Conservation (phyloP, 2,329 filamentous ascomycete genomes). For the Purpureocillium takamizusanense region DNA sequence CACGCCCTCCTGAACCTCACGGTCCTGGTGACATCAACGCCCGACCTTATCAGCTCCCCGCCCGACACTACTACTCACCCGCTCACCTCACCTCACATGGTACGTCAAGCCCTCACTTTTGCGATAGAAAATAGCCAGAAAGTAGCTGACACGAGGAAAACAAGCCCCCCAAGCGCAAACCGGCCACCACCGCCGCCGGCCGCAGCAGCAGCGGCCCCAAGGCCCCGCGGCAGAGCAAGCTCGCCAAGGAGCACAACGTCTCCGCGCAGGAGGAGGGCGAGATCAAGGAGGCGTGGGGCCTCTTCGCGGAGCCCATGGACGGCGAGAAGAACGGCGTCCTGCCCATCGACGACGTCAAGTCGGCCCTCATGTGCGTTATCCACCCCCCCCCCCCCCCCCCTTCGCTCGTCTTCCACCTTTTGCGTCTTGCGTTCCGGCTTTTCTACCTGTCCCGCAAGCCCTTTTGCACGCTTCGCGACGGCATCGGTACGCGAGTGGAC, state of each 20-base stretch:
- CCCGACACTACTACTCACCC: too few relatives aligned
- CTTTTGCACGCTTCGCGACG: neutral
- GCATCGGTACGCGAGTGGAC: too few relatives aligned
- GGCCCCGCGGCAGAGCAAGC: slow-evolving; percentile 61
- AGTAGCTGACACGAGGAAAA: neutral
- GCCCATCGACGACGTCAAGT: slow-evolving; percentile 57
- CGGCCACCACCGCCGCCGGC: too few relatives aligned
- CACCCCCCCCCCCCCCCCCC: neutral
- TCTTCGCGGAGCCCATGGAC: slow-evolving; percentile 66
- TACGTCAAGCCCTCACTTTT: neutral
- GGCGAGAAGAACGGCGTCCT: slow-evolving; percentile 67
- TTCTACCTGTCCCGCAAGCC: too few relatives aligned
- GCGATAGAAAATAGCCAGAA: neutral
- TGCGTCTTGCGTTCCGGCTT: too few relatives aligned
- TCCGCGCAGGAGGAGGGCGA: slow-evolving; percentile 77
- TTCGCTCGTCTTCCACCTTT: too few relatives aligned
- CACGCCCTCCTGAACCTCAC: too few relatives aligned
- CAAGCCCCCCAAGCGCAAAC: slow-evolving; percentile 46
- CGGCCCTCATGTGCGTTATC: slow-evolving; percentile 58
- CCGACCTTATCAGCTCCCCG: too few relatives aligned
- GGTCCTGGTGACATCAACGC: too few relatives aligned
- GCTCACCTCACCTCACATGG: slow-evolving; percentile 3
- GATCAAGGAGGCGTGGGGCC: slow-evolving; percentile 79
- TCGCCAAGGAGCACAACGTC: slow-evolving; percentile 87
- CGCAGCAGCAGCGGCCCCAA: too few relatives aligned